Evolutionary conservation across 768 basidiomycete genomes (phyloP), one percentile per base, ranked within the genome.

Genomic region (Russula dissimulans): DNA sequence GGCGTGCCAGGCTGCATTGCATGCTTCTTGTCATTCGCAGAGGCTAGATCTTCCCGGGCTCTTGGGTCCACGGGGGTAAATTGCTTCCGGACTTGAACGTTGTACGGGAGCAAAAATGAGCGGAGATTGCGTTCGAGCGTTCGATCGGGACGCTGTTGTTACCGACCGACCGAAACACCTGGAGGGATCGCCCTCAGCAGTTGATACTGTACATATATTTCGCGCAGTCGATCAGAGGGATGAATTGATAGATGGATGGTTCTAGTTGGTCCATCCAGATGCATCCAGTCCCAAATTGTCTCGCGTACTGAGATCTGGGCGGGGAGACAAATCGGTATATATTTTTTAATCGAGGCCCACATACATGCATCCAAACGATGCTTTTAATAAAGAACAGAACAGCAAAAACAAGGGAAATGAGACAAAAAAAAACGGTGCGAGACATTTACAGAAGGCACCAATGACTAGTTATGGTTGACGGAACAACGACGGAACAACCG

Each of bases 351-450:
- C 32, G 50, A 18, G 42, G 32, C 26, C 32, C 46, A 38, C 39
- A 57, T 61, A 61, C 56, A 57, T 22, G 39, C 50, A 53, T 48
- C 54, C n/a, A 56, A 17, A 6, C 39, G 54, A 56, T 44, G 54
- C 48, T 61, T 61, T 61, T 56, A 14, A 51, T 26, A 31, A 38
- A 34, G 34, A 17, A 7, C 5, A 45, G 44, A 18, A 15, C 12
- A 46, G 12, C 7, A 10, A 10, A 14, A 57, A 44, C 26, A 17
- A 7, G 10, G 39, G 12, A 38, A 52, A 17, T 8, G n/a, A 29
- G 12, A 38, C 18, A 32, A 32, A 39, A n/a, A 39, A 48, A 47
- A 43, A 5, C 47, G 29, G 45, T 22, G 36, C 59, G 54, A 1
- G 29, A 54, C 31, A 54, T 38, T 47, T 54, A 59, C 51, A 52